Base-by-base conservation (phyloP, 495 filamentous ascomycete species). In the Penicillium pancosmium region DNA sequence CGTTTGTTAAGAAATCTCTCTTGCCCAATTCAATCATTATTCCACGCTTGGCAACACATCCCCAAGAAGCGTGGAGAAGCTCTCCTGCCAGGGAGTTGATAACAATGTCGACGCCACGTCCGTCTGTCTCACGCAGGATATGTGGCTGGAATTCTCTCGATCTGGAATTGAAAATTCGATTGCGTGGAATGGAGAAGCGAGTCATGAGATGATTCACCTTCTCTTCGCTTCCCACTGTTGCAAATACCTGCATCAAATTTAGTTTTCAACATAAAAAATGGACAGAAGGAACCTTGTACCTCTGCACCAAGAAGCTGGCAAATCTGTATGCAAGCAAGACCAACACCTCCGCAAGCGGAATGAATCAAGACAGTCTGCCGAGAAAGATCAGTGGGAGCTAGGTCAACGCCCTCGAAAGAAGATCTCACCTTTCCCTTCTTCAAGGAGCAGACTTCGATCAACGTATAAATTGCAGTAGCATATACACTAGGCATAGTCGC, bases 171-270 rank as follows among this genome's bases (percentile, higher is more conserved):
- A 77, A 67, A 15, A 77, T 71, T 16, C 57, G 67, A 25, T 68
- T 54, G 4, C 41, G 43, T 0, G 71, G 54, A n/a, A 76, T 67
- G 8, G 55, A 56, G 41, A 52, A 68, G 5, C n/a, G 34, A 19
- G 60, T 48, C 3, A 59, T 46, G 0, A 85, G 63, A 23, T 76
- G 71, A 0, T 68, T 11, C 0, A 68, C 57, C 58, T 85, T 80
- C 15, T 76, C 72, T 0, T 70, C 48, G 3, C 55, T 75, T 0
- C 86, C 78, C 0, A 86, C 69, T 0, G 69, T 73, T 0, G 66
- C 62, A 58, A 59, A 76, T 7, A 78, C 67, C 31, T 68, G n/a
- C 40, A n/a, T 1, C n/a, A n/a, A n/a, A n/a, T n/a, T n/a, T n/a
- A n/a, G n/a, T n/a, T n/a, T n/a, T n/a, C n/a, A n/a, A n/a, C n/a